A percentile compares a stretch with the other conserved stretches of the same genome.
These are phyloP conservation scores for Millerozyma acaciae DNA, from an alignment of 805 yeast species.

Conservation along the genomic window DNA sequence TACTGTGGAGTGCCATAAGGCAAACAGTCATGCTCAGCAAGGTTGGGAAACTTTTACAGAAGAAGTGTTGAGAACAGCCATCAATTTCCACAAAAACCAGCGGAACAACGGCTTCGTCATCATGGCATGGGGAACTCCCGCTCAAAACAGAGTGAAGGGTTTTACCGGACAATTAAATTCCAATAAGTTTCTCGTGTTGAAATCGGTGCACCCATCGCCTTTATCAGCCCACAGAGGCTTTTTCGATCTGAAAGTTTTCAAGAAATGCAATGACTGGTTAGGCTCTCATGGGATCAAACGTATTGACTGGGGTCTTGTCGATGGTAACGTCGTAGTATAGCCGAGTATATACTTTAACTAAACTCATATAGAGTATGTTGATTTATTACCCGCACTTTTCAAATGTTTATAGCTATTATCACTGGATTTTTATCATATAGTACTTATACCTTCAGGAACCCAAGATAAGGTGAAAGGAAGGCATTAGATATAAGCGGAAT, in stretches of 20 bases:
- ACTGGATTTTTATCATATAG: too few relatives aligned
- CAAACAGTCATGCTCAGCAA: constrained; percentile 82
- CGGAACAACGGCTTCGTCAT: constrained; percentile 54
- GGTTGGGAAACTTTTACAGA: constrained; percentile 95
- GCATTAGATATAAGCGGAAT: too few relatives aligned
- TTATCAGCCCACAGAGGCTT: constrained; percentile 83
- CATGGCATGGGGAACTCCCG: constrained; percentile 81
- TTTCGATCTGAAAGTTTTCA: constrained; percentile 73
- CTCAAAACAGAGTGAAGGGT: constrained; percentile 54
- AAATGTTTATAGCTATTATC: not conserved
- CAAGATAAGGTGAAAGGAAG: too few relatives aligned
- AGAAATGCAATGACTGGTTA: constrained; percentile 76
- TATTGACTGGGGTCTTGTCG: constrained; percentile 63
- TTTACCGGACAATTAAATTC: constrained; percentile 19
- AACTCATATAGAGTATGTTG: too few relatives aligned
- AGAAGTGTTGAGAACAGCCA: constrained; percentile 53
- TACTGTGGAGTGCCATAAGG: constrained; percentile 89
- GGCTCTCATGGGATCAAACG: constrained; percentile 37
- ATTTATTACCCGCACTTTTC: constrained; percentile 6
- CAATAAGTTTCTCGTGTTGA: constrained; percentile 48
- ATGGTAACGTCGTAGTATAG: constrained; percentile 22
- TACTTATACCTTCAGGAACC: too few relatives aligned
- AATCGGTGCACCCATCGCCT: constrained; percentile 93
- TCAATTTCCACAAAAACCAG: constrained; percentile 42
- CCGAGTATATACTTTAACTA: constrained; percentile 1